Base-by-base conservation (phyloP, 2,329 filamentous ascomycete species). In the Microsporum audouinii region DNA sequence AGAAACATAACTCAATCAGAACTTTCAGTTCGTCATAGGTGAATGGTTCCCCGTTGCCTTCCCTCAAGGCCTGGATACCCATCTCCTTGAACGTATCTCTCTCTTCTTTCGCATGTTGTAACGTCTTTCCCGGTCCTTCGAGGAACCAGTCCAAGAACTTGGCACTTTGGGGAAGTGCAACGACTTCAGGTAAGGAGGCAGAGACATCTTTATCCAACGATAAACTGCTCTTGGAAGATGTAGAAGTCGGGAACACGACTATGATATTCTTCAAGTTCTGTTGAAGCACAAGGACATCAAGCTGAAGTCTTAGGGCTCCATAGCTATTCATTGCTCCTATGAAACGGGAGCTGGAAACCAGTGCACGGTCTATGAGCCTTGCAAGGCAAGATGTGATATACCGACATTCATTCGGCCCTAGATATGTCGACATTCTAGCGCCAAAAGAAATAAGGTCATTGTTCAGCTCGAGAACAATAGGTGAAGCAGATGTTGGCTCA, bases 211-310 rank as follows among this genome's bases (percentile, higher is more conserved):
- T 61, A 34, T 64, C 60, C 38, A 41, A 41, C 36, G 55, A 43
- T 29, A 41, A 31, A 14, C 45, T 63, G 23, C 66, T 66, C 12
- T 63, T 65, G 4, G 67, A 62, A 23, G 66, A 64, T 2, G 60
- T 49, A 5, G 60, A 49, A 6, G 60, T 59, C 14, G 71, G 68
- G 57, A 43, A 39, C 39, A 51, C 68, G n/a, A 75, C 67, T 56
- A 77, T 90, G 59, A 99, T 86, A 66, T 95, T 95, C 77, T 96
- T 96, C 60, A 99, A 83, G 69, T 96, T 96, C 72, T 99, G 94
- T 75, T 97, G 92, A 58, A 99, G 79, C 45, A 99, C 94, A 29
- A 96, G 81, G 57, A 96, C 90, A 72, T 99, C 96, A 69, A 97
- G 84, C 72, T 91, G 87, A 84, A 99, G 91, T 41, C 91, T 84